Evolutionary conservation across 768 basidiomycete genomes (phyloP), one percentile per base, ranked within the genome.

Genomic region (Trametes cubensis): DNA sequence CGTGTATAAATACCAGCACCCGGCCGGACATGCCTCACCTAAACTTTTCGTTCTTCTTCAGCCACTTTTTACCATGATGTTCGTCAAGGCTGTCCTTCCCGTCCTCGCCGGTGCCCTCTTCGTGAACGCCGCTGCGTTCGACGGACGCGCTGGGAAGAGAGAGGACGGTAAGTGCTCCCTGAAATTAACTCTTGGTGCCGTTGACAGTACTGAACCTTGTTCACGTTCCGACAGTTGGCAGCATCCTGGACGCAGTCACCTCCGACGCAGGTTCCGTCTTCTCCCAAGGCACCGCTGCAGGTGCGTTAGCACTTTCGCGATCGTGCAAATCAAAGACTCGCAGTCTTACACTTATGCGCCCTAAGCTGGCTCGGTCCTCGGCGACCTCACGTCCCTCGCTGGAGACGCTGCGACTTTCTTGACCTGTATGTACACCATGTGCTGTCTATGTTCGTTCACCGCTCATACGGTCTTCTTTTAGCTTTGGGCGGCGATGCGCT

Each of bases 401-500:
- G 51, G 42, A n/a, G 28, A n/a, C 47, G 48, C 60, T 20, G 52
- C 20, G 13, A 60, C 49, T 30, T 18, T 50, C 40, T 13, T 47
- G 23, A 47, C 46, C 5, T 47, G 42, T 44, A n/a, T 1, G 34
- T 34, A 34, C 34, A 34, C 10, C 13, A 44, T 13, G 42, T 44
- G 17, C 54, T 46, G n/a, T 2, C 34, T 47, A 5, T 38, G 55
- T 56, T 41, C 15, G 20, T 18, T n/a, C 15, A 11, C 17, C 34
- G 5, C 34, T 13, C 18, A 17, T 44, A 6, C n/a, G n/a, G n/a
- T n/a, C 28, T n/a, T n/a, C 5, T 14, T 30, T 21, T 28, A 89
- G 88, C 85, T 38, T 67, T 79, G 58, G 85, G 77, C 23, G 87
- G 83, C 14, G 60, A 74, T 11, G 81, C 76, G 2, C 73, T 77